Evolutionary conservation across 2,329 filamentous ascomycete genomes (phyloP), one percentile per base, ranked within the genome.

Genomic region (Chaetomium strumarium): DNA sequence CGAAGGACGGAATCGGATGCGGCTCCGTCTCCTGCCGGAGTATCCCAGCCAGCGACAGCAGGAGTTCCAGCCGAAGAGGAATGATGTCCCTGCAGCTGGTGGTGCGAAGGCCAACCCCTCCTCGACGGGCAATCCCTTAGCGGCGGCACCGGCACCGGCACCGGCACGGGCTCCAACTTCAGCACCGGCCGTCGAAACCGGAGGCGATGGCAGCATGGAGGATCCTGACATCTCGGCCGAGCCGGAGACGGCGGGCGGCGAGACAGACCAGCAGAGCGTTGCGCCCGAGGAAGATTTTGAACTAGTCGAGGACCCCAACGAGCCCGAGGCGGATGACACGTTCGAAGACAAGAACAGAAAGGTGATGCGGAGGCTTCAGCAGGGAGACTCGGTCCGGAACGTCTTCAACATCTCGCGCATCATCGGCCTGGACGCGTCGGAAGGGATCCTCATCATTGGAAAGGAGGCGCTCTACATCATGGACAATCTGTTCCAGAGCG

Each of bases 341-440:
- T 95, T 95, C 57, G 95, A 99, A 69, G 95, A 99, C 68, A 97
- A 96, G 73, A 97, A 99, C 64, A 82, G 95, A 41, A 96, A 96
- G 68, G 92, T 99, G 41, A 95, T 97, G 90, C 82, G 93, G 47
- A 92, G 90, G 58, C 76, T 99, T 11, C 86, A 96, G 61, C 86
- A 87, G 12, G 90, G 91, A 5, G 93, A 99, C 63, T 82, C 91
- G 51, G 92, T 99, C 2, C 89, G 96, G 66, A 87, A 89, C 52
- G 90, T 96, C 1, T 95, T 90, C 75, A 99, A 99, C 62, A 85
- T 97, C 46, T 97, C 93, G 14, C 85, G 93, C 11, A 92, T 99
- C 50, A 85, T 96, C 31, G 93, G 93, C 10, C 76, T 99, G 4
- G 93, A 99, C 66, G 91, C 91, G 9, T 90, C 88, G 56, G 95